Evolutionary conservation across 148 eudicot species (phyloP), one percentile per base, ranked within the genome.

Genomic region (Euryodendron excelsum): DNA sequence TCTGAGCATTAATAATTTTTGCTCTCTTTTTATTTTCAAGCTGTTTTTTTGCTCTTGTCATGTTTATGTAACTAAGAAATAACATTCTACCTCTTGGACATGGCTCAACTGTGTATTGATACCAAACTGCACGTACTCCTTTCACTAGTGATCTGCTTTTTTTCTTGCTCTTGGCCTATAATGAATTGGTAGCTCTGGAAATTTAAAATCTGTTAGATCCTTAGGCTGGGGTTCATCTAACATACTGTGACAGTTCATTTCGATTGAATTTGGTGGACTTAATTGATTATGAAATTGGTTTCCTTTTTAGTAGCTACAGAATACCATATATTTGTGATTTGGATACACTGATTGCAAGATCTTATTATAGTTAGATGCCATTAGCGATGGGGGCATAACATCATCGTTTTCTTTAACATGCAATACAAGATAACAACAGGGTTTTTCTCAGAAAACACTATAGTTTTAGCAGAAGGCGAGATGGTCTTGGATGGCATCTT

Each of bases 401-500:
- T 55, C 67, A 53, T 55, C 12, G n/a, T 69, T 84, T 87, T 88
- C 93, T 85, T 91, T 93, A 77, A 93, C 89, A 67, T 83, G 44
- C 64, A 77, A 28, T 90, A 93, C 99, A 93, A 89, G 82, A 88
- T 96, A 65, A 93, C 98, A 4, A 91, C 93, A 39, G 99, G 99
- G 44, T 93, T 89, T 72, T 91, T 96, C 80, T 63, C 87, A 0
- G 99, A 96, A 81, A 93, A 96, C 84, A 96, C 98, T 20, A 82
- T 90, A 75, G 91, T 96, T 52, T 88, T 96, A 73, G 99, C 97
- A 68, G 98, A 96, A 91, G 99, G 98, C 1, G 97, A 96, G 85
- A 90, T 90, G 91, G 92, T 84, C 37, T 76, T 88, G 82, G 86
- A 87, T 80, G 97, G 97, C 62, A 77, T 88, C 60, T 96, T 96